Evolutionary conservation across 164 flowering plant species (phyloP).

Genomic region (Berberis thunbergii): DNA sequence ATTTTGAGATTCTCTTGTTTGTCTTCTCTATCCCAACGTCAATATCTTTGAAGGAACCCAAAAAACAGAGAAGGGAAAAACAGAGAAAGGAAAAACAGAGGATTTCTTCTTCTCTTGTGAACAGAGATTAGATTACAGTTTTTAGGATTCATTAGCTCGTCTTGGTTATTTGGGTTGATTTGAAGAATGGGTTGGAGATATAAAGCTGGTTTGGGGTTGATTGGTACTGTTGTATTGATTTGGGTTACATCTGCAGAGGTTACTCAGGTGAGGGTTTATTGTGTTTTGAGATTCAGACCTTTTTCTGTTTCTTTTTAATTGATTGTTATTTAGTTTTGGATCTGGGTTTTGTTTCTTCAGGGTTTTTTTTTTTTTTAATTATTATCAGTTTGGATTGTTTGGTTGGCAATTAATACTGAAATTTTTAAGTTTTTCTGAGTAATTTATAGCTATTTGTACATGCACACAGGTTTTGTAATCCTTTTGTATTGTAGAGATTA

Average conservation of each 20-base stretch:
- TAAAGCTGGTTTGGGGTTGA: constrained; percentile 48
- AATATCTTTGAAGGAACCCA: too few species aligned
- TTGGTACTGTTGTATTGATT: constrained; percentile 48
- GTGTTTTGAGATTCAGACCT: background rate
- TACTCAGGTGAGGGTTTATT: constrained; percentile 46
- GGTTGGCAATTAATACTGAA: too few species aligned
- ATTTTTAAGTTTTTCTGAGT: background rate
- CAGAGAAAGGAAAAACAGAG: too few species aligned
- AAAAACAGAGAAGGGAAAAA: too few species aligned
- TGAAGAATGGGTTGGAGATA: constrained; percentile 56
- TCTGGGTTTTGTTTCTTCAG: background rate
- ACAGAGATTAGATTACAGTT: too few species aligned
- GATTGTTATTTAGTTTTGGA: background rate
- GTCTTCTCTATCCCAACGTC: too few species aligned
- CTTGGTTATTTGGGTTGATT: too few species aligned
- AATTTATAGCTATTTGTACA: background rate
- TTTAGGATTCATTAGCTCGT: too few species aligned
- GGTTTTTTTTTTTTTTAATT: background rate
- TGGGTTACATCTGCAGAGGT: constrained; percentile 74
- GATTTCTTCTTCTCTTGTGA: too few species aligned
- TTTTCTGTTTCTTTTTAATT: background rate
- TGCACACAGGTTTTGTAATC: background rate
- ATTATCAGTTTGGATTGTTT: background rate
- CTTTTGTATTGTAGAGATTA: background rate
- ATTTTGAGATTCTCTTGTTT: too few species aligned